These are phyloP conservation scores for Paecilomyces fulvus DNA, from an alignment of 2,329 filamentous ascomycete genomes.

Conservation along the genomic window DNA sequence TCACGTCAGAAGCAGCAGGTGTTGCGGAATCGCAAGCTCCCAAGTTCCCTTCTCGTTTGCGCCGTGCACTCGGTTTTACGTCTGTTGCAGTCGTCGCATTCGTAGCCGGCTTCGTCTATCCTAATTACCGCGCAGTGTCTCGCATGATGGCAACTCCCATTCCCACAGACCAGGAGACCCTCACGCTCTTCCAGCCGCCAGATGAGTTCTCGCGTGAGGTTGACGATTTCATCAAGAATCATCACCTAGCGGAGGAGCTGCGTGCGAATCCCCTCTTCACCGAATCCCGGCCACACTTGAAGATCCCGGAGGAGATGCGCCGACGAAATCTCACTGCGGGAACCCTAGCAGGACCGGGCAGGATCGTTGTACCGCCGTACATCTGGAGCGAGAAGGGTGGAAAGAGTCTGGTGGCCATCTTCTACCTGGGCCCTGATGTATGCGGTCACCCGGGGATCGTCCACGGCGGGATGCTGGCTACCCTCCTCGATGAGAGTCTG, in stretches of 20 bases:
- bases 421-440: slow-evolving; percentile 68
- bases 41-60: slow-evolving; percentile 21
- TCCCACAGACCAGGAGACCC: slow-evolving; percentile 63
- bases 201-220: slow-evolving; percentile 50
- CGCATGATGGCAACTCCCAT: slow-evolving; percentile 28
- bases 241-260: slow-evolving; percentile 64
- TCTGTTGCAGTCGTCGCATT: slow-evolving; percentile 28
- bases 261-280: slow-evolving; percentile 57
- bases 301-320: slow-evolving; percentile 64
- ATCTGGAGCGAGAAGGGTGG: slow-evolving; percentile 65
- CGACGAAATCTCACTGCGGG: slow-evolving; percentile 73
- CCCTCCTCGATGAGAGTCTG: slow-evolving; percentile 81
- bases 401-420: slow-evolving; percentile 61
- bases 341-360: slow-evolving; percentile 64
- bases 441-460: slow-evolving; percentile 88
- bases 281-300: slow-evolving; percentile 78
- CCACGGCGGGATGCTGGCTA: slow-evolving; percentile 86
- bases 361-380: slow-evolving; percentile 72
- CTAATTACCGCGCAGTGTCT: slow-evolving; percentile 16
- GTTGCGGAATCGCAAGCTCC: slow-evolving; percentile 2
- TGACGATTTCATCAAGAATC: slow-evolving; percentile 64
- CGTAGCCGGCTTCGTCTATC: slow-evolving; percentile 19
- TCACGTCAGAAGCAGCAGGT: neutral
- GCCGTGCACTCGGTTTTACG: slow-evolving; percentile 28
- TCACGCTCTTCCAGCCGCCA: slow-evolving; percentile 53